Conservation (phyloP, 352 stramenopile genomes). For the Aphanomyces euteiches region DNA sequence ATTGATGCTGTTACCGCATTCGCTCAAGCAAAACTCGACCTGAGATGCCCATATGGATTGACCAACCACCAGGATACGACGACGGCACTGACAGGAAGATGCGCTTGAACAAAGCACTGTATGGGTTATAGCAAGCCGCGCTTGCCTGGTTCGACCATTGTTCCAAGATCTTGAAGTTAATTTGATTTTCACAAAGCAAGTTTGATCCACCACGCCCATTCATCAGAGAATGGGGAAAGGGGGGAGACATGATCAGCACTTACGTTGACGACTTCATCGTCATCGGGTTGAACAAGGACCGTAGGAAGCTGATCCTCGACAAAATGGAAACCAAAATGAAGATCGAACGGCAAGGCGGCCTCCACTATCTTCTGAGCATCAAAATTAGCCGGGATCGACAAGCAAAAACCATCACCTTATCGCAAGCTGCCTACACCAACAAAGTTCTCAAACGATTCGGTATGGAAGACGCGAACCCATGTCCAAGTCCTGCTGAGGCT, state of each 20-base stretch:
- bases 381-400: neutral
- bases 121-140: conserved; percentile 31
- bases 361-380: conserved; percentile 24
- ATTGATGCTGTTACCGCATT: neutral
- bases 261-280: conserved; percentile 22
- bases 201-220: conserved; percentile 5
- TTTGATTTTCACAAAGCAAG: conserved; percentile 8
- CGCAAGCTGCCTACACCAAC: conserved; percentile 22
- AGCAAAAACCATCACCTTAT: neutral
- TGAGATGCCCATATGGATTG: neutral
- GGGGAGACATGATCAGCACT: neutral
- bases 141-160: neutral
- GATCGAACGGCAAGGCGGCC: conserved; percentile 27
- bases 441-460: conserved; percentile 15
- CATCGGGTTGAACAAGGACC: neutral
- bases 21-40: neutral
- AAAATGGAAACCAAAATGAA: conserved; percentile 2
- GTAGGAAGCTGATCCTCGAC: neutral
- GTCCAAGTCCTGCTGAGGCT: conserved; percentile 21
- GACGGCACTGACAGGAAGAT: neutral
- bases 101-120: conserved; percentile 18
- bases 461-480: neutral
- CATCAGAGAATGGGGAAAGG: neutral
- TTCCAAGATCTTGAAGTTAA: neutral
- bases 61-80: neutral